Conservation (phyloP, 2,329 filamentous ascomycete genomes). For the Aureobasidium uvarum region DNA sequence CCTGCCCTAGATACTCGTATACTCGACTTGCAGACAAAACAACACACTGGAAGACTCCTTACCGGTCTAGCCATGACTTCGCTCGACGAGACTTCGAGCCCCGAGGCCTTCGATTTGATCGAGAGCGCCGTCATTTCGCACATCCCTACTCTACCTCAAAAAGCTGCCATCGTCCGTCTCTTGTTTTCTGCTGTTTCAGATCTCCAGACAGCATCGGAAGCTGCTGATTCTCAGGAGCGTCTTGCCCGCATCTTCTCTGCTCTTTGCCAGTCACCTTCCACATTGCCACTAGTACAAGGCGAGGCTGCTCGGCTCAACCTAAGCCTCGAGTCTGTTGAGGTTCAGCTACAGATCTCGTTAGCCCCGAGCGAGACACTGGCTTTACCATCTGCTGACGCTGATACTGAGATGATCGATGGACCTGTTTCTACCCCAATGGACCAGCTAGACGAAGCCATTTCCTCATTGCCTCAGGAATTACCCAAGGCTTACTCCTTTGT, state of each 20-base stretch:
- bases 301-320: slow-evolving; percentile 66
- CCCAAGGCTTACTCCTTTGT: slow-evolving; percentile 27
- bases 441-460: slow-evolving; percentile 14
- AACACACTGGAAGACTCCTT: slow-evolving; percentile 67
- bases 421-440: not conserved
- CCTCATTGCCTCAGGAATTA: slow-evolving; percentile 9
- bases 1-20: slow-evolving; percentile 60
- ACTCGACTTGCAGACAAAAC: slow-evolving; percentile 61
- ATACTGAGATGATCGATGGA: slow-evolving; percentile 52
- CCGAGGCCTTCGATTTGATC: slow-evolving; percentile 56
- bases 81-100: slow-evolving; percentile 59
- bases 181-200: slow-evolving; percentile 14
- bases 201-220: not conserved
- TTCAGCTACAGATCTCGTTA: slow-evolving; percentile 69
- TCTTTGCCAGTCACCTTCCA: slow-evolving; percentile 35
- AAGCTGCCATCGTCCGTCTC: slow-evolving; percentile 14
- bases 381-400: slow-evolving; percentile 49
- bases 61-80: slow-evolving; percentile 68
- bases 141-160: slow-evolving; percentile 62
- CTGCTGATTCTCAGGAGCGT: slow-evolving; percentile 31
- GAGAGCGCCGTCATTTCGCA: slow-evolving; percentile 60
- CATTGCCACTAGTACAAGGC: slow-evolving; percentile 62
- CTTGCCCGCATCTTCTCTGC: slow-evolving; percentile 38
- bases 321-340: slow-evolving; percentile 71
- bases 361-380: slow-evolving; percentile 54